Conservation (phyloP, 139 green algal species). For the Tetraselmis chui region DNA sequence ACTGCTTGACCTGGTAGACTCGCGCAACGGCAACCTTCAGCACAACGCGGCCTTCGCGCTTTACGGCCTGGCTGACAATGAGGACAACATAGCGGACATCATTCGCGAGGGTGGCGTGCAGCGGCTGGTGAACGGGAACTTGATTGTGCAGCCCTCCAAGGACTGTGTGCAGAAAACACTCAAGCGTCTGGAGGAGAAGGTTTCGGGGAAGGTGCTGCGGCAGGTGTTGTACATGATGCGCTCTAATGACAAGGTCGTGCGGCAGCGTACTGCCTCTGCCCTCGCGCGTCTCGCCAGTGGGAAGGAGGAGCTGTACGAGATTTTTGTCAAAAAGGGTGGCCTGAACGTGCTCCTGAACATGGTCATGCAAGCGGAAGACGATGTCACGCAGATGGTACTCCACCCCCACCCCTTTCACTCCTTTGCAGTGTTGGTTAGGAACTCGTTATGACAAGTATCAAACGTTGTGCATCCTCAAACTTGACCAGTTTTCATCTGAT, state of each 20-base stretch:
- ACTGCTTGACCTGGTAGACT: slow-evolving; percentile 88
- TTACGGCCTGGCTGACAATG: slow-evolving; percentile 94
- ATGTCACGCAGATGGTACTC: not conserved
- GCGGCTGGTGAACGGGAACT: slow-evolving; percentile 36
- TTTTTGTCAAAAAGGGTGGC: slow-evolving; percentile 70
- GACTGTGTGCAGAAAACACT: slow-evolving; percentile 96
- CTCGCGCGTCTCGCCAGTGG: slow-evolving; percentile 70
- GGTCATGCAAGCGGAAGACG: slow-evolving; percentile 30
- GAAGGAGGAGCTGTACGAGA: slow-evolving; percentile 47
- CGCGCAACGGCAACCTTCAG: slow-evolving; percentile 70
- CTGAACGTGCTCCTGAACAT: slow-evolving; percentile 83
- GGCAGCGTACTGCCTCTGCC: slow-evolving; percentile 65
- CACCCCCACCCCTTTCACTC: not conserved
- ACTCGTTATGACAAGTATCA: no score
- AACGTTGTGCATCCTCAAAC: no score
- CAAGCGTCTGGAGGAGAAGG: slow-evolving; percentile 86
- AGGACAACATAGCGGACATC: slow-evolving; percentile 94
- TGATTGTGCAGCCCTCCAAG: slow-evolving; percentile 59
- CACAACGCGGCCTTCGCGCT: slow-evolving; percentile 94
- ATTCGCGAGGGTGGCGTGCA: slow-evolving; percentile 65
- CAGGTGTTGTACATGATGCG: slow-evolving; percentile 68
- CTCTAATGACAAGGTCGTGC: slow-evolving; percentile 35
- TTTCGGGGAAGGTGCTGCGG: slow-evolving; percentile 42
- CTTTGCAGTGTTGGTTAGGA: no score
- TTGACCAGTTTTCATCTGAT: no score